Conservation (phyloP, 352 stramenopile genomes). For the Phytophthora pinifolia region DNA sequence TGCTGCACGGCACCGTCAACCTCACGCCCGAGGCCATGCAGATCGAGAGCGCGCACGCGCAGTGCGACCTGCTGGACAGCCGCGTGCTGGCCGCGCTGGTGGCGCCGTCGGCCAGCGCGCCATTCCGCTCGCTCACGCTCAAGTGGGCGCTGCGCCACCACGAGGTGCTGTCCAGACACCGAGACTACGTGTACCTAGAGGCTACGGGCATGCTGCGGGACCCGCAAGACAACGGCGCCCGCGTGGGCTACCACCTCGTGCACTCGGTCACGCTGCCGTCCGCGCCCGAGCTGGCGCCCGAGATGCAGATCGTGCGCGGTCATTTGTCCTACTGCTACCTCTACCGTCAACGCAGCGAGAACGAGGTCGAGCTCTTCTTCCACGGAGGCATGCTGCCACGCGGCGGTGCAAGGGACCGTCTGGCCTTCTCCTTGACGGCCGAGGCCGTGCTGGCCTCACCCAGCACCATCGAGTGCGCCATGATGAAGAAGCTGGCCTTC, state of each 20-base stretch:
- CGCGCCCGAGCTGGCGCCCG: constrained; percentile 53
- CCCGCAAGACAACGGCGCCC: constrained; percentile 36
- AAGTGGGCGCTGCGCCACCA: constrained; percentile 69
- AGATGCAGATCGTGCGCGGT: constrained; percentile 66
- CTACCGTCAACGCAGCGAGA: constrained; percentile 39
- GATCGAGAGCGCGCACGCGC: constrained; percentile 48
- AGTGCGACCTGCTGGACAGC: constrained; percentile 52
- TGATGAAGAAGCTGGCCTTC: constrained; percentile 77
- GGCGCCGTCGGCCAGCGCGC: constrained; percentile 39
- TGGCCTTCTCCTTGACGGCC: constrained; percentile 44
- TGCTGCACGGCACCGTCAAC: constrained; percentile 57
- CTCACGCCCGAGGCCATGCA: constrained; percentile 62
- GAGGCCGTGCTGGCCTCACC: constrained; percentile 47
- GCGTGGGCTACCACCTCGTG: constrained; percentile 57
- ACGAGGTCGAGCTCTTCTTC: constrained; percentile 60
- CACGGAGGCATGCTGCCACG: constrained; percentile 46
- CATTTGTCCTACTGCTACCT: constrained; percentile 57
- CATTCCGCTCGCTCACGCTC: constrained; percentile 59
- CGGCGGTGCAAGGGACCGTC: constrained; percentile 47
- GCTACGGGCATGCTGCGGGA: constrained; percentile 52
- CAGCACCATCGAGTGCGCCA: constrained; percentile 47
- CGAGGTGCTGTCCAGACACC: constrained; percentile 52
- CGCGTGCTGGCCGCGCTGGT: constrained; percentile 55
- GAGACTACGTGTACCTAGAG: constrained; percentile 73
- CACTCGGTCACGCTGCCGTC: constrained; percentile 56